A percentile compares a stretch with the other conserved stretches of the same genome.
Conservation (phyloP, 306 rosid species). For the Crotalaria pallida region DNA sequence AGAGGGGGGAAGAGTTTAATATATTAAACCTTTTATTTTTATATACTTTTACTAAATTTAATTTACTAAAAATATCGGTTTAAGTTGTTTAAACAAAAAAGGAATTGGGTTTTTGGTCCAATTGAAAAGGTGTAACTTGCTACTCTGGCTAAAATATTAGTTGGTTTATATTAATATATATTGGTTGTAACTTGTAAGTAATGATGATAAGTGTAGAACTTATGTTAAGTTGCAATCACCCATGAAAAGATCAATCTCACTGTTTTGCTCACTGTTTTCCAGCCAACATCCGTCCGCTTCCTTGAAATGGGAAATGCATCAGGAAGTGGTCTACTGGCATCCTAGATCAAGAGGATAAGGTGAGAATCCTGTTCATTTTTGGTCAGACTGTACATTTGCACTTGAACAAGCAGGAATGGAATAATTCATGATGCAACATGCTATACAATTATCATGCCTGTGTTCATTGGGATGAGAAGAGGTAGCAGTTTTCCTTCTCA, state of each 20-base stretch:
- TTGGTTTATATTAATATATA: too few relatives aligned
- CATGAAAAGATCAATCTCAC: not conserved
- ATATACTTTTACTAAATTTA: too few relatives aligned
- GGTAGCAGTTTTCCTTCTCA: slow-evolving; percentile 49
- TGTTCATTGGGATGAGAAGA: slow-evolving; percentile 35
- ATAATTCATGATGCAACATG: slow-evolving; percentile 9
- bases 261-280: slow-evolving; percentile 21
- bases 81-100: too few relatives aligned
- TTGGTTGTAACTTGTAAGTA: not conserved
- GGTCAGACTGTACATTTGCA: slow-evolving; percentile 3
- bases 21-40: too few relatives aligned
- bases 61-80: too few relatives aligned
- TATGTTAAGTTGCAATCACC: not conserved
- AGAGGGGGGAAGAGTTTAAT: too few relatives aligned
- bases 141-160: too few relatives aligned
- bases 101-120: too few relatives aligned
- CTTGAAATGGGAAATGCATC: slow-evolving; percentile 56
- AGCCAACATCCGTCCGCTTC: slow-evolving; percentile 58
- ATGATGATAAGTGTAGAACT: not conserved
- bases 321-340: slow-evolving; percentile 43
- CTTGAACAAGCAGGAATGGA: slow-evolving; percentile 2
- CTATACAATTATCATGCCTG: not conserved
- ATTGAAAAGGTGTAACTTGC: too few relatives aligned
- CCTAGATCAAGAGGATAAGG: slow-evolving; percentile 26
- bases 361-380: slow-evolving; percentile 6